A percentile compares a stretch with the other conserved stretches of the same genome.
Evolutionary conservation across 768 basidiomycete genomes (phyloP).

Genomic region (Leccinum olivaceopallidum): DNA sequence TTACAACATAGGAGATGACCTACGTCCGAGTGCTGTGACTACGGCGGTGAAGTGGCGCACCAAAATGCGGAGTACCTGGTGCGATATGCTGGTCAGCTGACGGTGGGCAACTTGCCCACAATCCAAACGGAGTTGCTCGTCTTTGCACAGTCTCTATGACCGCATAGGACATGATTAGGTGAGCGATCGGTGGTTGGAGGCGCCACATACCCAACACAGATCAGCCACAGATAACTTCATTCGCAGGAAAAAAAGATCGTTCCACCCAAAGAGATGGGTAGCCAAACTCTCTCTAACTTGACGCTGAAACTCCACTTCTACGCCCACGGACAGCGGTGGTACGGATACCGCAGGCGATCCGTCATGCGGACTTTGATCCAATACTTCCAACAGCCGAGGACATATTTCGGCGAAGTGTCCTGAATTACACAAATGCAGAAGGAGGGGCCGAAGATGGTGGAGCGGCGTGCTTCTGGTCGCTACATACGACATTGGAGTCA

Average conservation of each 20-base stretch:
- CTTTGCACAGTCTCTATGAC: conserved; percentile 52
- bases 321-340: conserved; percentile 26
- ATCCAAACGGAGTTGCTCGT: conserved; percentile 39
- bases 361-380: conserved; percentile 33
- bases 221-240: conserved; percentile 52
- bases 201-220: conserved; percentile 42
- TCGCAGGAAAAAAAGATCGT: conserved; percentile 50
- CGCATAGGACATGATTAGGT: conserved; percentile 23
- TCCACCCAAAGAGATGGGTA: conserved; percentile 64
- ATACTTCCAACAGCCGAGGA: conserved; percentile 44
- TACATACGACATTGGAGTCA: conserved; percentile 14
- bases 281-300: conserved; percentile 53
- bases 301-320: conserved; percentile 39
- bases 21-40: conserved; percentile 45
- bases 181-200: conserved; percentile 12
- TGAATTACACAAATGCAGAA: conserved; percentile 35
- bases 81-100: conserved; percentile 53
- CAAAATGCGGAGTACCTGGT: conserved; percentile 52
- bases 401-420: conserved; percentile 41
- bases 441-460: conserved; percentile 33
- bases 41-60: conserved; percentile 57
- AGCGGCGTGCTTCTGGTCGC: conserved; percentile 27
- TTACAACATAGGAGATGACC: conserved; percentile 23
- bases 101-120: conserved; percentile 55
- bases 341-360: conserved; percentile 40